Evolutionary conservation across 176 grass and related monocot species (phyloP), one percentile per base, ranked within the genome.

Genomic region (Bothriochloa decipiens): DNA sequence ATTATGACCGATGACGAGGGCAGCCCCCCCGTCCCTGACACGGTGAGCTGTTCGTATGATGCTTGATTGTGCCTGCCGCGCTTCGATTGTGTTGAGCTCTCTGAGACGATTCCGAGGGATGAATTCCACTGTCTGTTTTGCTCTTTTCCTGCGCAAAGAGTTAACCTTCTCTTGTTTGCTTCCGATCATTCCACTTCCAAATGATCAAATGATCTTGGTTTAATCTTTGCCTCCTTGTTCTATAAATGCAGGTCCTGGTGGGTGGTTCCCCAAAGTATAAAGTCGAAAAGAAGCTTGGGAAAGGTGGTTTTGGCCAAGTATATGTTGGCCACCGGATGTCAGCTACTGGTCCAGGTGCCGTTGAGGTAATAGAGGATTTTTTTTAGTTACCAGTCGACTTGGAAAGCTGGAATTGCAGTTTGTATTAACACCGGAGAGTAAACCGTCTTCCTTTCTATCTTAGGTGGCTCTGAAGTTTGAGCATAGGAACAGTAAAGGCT

Each of bases 231-330:
- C 14, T 81, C 26, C 7, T 75, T 80, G n/a, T 55, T 84, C 43
- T 45, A 8, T 65, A 36, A 70, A 70, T 70, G 68, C 76, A 99
- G 97, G 91, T 99, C 65, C 93, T 96, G 84, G 87, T 99, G 57
- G 91, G 91, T 53, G 91, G 74, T 89, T 99, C 97, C 68, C 97
- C 97, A 11, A 89, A 78, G 47, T 99, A 99, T 88, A 99, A 58
- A 89, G 66, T 96, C 82, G 91, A 94, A 17, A 94, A 73, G 77
- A 96, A 83, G 72, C 93, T 99, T 40, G 97, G 97, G 6, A 99
- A 99, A 89, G 97, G 97, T 89, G 93, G 97, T 85, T 99, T 96
- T 91, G 97, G 97, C 60, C 97, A 99, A 92, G 97, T 99, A 45
- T 99, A 99, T 77, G 91, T 99, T 77, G 97, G 97, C 49, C 89